Conservation (phyloP, 2,329 filamentous ascomycete genomes). For the Colletotrichum sp. region DNA sequence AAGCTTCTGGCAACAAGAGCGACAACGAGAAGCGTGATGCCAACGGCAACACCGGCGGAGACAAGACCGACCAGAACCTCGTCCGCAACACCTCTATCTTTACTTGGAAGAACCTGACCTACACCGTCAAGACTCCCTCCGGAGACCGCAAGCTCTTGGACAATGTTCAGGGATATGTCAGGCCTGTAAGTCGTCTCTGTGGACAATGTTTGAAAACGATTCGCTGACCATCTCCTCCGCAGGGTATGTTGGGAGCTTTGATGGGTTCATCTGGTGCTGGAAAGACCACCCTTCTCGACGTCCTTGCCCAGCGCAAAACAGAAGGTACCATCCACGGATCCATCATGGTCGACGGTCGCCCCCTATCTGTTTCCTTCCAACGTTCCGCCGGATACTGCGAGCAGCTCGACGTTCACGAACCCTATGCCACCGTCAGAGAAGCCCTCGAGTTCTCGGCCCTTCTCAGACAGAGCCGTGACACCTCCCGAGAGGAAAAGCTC, state of each 20-base stretch:
- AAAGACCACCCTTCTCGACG: constrained; percentile 85
- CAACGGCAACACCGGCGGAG: constrained; percentile 26
- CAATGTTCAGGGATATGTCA: constrained; percentile 75
- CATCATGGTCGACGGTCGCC: constrained; percentile 76
- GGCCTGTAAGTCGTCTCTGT: constrained; percentile 53
- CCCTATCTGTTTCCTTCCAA: constrained; percentile 75
- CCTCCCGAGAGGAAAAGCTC: constrained; percentile 70
- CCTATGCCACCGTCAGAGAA: constrained; percentile 76
- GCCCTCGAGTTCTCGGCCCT: constrained; percentile 76
- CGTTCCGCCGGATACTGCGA: constrained; percentile 81
- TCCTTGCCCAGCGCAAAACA: constrained; percentile 78
- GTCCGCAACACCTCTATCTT: constrained; percentile 70
- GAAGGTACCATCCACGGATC: constrained; percentile 78
- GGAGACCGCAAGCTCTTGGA: constrained; percentile 74
- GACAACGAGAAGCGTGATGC: constrained; percentile 18
- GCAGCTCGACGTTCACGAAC: constrained; percentile 80
- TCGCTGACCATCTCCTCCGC: neutral
- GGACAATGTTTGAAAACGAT: neutral
- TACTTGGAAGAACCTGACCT: constrained; percentile 75
- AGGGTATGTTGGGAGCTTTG: constrained; percentile 72
- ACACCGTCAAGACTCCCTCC: constrained; percentile 66
- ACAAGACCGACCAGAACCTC: constrained; percentile 39
- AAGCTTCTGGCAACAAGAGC: constrained; percentile 28
- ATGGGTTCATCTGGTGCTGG: constrained; percentile 84
- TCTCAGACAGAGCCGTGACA: constrained; percentile 71